Evolutionary conservation across 345 rosid genomes (phyloP).

Genomic region (Heritiera littoralis): DNA sequence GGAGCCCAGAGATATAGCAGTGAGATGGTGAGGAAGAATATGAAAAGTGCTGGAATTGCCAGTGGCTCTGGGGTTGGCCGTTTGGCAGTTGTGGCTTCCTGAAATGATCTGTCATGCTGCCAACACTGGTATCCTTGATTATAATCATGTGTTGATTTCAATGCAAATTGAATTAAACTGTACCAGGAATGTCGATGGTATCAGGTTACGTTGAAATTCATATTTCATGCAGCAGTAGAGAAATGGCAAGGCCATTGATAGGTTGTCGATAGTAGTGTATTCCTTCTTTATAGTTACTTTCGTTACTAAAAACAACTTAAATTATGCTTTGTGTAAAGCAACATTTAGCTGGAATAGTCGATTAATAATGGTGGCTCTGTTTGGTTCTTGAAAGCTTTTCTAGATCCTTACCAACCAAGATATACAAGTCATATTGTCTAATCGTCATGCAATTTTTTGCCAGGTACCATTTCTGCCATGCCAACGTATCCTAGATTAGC

Average conservation of each 20-base stretch:
- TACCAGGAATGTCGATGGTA: not conserved
- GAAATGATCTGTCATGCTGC: conserved; percentile 15
- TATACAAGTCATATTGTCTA: no score
- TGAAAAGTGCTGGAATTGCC: conserved; percentile 35
- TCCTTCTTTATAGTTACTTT: conserved; percentile 9
- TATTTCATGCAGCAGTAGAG: not conserved
- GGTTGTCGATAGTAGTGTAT: not conserved
- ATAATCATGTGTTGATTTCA: not conserved
- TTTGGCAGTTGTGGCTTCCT: conserved; percentile 49
- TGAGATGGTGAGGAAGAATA: conserved; percentile 41
- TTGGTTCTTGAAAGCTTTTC: not conserved
- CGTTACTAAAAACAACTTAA: not conserved
- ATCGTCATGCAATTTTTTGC: no score
- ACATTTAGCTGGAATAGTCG: conserved; percentile 16
- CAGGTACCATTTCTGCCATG: no score
- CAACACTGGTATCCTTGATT: not conserved
- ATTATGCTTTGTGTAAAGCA: not conserved
- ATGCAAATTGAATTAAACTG: conserved; percentile 7
- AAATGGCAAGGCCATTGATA: not conserved
- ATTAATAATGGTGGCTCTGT: conserved; percentile 12
- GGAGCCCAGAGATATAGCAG: conserved; percentile 32
- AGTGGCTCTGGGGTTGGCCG: conserved; percentile 35
- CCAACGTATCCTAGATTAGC: no score
- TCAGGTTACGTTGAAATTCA: not conserved
- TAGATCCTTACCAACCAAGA: not conserved